phyloP scores from a whole-genome alignment of 441 rosid species.

The Populus hybrid region DNA sequence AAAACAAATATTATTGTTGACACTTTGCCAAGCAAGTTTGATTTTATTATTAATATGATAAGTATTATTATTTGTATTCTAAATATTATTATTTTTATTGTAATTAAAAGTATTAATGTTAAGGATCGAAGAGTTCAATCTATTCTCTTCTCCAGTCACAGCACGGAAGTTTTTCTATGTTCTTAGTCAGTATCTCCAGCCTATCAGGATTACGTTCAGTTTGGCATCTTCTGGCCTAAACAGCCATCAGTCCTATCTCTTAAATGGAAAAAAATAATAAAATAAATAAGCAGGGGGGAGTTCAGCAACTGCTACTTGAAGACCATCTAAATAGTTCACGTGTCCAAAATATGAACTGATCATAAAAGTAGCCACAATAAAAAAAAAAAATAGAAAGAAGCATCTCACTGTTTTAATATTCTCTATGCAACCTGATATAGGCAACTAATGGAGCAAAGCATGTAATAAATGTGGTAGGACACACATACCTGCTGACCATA shows the following conservation, averaged over 20 bases:
- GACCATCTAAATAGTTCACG: too few relatives aligned
- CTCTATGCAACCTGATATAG: neutral
- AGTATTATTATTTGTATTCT: too few relatives aligned
- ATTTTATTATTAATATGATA: too few relatives aligned
- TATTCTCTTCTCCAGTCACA: neutral
- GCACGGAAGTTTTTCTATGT: neutral
- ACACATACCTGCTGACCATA: slow-evolving; percentile 68
- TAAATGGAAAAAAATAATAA: neutral
- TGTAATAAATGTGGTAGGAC: neutral
- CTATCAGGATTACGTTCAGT: neutral
- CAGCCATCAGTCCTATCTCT: neutral
- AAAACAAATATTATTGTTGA: too few relatives aligned
- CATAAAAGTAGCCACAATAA: too few relatives aligned
- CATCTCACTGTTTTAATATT: too few relatives aligned
- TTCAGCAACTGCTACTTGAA: neutral
- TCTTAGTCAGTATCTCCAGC: neutral
- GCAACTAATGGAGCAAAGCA: neutral
- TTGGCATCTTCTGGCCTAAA: neutral
- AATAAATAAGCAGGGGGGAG: neutral
- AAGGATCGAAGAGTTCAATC: neutral
- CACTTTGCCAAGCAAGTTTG: too few relatives aligned
- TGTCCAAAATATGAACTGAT: too few relatives aligned
- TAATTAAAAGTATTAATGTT: too few relatives aligned
- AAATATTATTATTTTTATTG: too few relatives aligned
- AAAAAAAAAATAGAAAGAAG: too few relatives aligned